Evolutionary conservation across 2,329 filamentous ascomycete genomes (phyloP).

Genomic region (Fusarium gaditjirri): DNA sequence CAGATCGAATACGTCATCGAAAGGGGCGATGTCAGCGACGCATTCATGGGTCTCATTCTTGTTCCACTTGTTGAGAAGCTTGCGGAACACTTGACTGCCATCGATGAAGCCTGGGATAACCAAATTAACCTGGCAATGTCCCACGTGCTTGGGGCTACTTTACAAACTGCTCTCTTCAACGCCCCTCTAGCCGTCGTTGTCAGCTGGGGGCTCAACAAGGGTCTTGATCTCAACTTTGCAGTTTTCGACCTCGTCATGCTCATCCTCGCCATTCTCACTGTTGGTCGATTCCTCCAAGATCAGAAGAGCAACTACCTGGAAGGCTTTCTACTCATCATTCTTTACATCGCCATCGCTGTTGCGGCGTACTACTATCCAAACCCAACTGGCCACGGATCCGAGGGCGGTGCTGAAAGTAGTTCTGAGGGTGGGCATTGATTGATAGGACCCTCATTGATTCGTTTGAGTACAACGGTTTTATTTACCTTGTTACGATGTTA

Average conservation of each 20-base stretch:
- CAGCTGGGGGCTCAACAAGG: constrained; percentile 78
- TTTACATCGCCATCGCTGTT: constrained; percentile 70
- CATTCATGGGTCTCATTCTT: constrained; percentile 76
- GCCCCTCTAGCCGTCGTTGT: constrained; percentile 85
- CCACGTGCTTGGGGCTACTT: constrained; percentile 85
- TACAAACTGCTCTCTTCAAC: constrained; percentile 91
- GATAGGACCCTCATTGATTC: neutral
- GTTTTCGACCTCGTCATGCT: constrained; percentile 86
- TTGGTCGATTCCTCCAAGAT: constrained; percentile 88
- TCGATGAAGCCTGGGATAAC: constrained; percentile 86
- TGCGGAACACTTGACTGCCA: constrained; percentile 83
- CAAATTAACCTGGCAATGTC: constrained; percentile 87
- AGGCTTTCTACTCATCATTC: constrained; percentile 79
- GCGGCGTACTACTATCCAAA: constrained; percentile 68
- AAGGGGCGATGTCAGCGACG: constrained; percentile 58
- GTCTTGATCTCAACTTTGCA: constrained; percentile 86
- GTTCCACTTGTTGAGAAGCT: constrained; percentile 87
- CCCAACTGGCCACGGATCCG: constrained; percentile 35
- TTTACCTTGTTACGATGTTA: constrained; percentile 16
- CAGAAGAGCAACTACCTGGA: constrained; percentile 93
- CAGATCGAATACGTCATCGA: constrained; percentile 72
- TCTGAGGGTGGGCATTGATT: constrained; percentile 30
- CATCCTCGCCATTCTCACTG: constrained; percentile 84
- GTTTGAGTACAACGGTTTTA: neutral
- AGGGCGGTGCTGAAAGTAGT: constrained; percentile 1